Base-by-base conservation (phyloP, 192 early-diverging fungal genomes). In the Coemansia sp. region DNA sequence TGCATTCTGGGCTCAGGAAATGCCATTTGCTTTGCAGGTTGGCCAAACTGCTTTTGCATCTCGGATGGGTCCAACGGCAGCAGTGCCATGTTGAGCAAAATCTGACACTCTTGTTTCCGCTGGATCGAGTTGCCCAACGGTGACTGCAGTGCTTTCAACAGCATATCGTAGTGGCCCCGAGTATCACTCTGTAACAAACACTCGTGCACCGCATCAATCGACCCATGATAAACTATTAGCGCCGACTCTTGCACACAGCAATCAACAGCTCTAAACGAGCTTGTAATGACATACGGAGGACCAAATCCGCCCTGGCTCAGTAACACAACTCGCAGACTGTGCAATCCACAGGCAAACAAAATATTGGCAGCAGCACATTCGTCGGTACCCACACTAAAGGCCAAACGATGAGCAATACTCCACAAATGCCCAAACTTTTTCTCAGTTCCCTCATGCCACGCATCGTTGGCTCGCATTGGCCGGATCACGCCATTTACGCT, bases 281-380 rank as follows among this genome's bases (percentile, higher is more conserved):
- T 57, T 1, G 45, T 37, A 0, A 67, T 19, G 19, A 71, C 10
- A 22, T 76, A 63, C 0, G 65, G 57, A 38, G 75, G 75, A 3
- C 45, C 60, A 61, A 52, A 76, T 11, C 55, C 69, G 22, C 70
- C 51, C 5, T 53, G 17, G 41, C 65, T 61, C 35, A 76, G 19
- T 12, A 67, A 21, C 45, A 76, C 55, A 3, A 55, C 50, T 4
- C 69, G 65, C n/a, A 67, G 35, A 53, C 75, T 71, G 25, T 71
- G 75, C 52, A 76, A 47, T 0, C 61, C 41, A 11, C 60, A 55
- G 11, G 65, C 29, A 22, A 60, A 71, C 4, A 76, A 61, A 32
- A 71, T 51, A 6, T 62, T 57, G 0, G 69, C 61, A 3, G 61
- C 56, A 12, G 75, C 63, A 45, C 75, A 76, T 15, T 71, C 62